Base-by-base conservation (phyloP, 352 stramenopile genomes). In the Pythium chondricola region DNA sequence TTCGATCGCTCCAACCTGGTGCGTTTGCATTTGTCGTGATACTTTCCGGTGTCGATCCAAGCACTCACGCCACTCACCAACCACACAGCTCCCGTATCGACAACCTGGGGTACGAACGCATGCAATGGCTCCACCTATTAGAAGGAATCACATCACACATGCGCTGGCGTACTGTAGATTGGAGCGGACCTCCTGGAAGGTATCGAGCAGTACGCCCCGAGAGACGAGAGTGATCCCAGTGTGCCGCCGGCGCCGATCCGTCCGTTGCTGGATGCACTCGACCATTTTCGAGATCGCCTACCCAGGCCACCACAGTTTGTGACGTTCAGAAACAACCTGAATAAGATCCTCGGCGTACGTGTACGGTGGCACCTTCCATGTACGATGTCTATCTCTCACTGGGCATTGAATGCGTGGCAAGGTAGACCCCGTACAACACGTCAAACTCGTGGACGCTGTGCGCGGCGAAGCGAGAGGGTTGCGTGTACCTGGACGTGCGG, bases 241-340 rank as follows among this genome's bases (percentile, higher is more conserved):
- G 47, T 64, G 2, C 61, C 63, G 7, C 70, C 73, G 8, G 74
- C 77, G 10, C 72, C 76, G 2, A 59, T 88, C 14, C 66, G 27
- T 31, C 74, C 76, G 8, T 59, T 88, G 20, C 52, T 86, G 17
- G 53, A 49, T 16, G 61, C 71, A 4, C 36, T 88, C 27, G 35
- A 67, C 6, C 64, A 83, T 35, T 78, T 74, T 22, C 62, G 87
- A 37, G 42, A 62, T 25, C 30, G 44, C 3, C 55, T 52, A 4
- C 29, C 38, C 16, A 58, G 44, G n/a, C 29, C 39, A 1, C 67
- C 66, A 17, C 67, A 87, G 30, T 74, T 91, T 40, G 60, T 88
- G 43, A 91, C 72, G 27, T 91, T 64, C 40, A 62, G 80, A 29
- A 91, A 91, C 63, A 88, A 91, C 47, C 48, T 91, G 33, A 91